Conservation (phyloP, 2,329 filamentous ascomycete genomes). For the Sodiomyces alkalinus region DNA sequence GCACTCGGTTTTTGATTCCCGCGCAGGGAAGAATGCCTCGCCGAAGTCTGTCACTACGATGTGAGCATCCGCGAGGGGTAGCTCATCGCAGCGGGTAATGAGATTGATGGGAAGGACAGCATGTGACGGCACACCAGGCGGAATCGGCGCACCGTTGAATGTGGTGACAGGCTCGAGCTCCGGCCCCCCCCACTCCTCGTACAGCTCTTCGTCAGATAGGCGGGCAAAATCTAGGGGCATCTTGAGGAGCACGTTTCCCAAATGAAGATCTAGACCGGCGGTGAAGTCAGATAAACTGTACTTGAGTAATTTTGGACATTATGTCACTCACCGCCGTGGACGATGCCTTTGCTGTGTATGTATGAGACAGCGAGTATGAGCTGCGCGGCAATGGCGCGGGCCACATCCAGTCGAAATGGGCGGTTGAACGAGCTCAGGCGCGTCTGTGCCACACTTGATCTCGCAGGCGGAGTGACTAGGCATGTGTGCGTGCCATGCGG, state of each 20-base stretch:
- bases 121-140: neutral
- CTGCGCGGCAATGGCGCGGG: conserved; percentile 2
- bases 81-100: too few relatives aligned
- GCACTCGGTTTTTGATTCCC: conserved; percentile 11
- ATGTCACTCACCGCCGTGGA: conserved; percentile 4
- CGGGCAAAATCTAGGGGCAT: neutral
- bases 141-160: neutral
- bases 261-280: neutral
- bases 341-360: conserved; percentile 1
- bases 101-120: neutral
- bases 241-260: conserved; percentile 1
- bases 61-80: neutral
- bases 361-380: conserved; percentile 3
- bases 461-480: neutral
- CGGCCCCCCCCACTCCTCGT: neutral
- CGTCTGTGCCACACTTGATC: neutral
- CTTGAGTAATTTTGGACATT: too few relatives aligned
- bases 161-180: neutral
- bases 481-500: conserved; percentile 1
- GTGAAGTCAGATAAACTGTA: neutral
- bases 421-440: neutral
- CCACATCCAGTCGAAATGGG: conserved; percentile 2
- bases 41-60: conserved; percentile 19
- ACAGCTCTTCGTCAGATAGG: conserved; percentile 1
- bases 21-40: conserved; percentile 15